Evolutionary conservation across 1,139 yeast species (phyloP).

Genomic region (Zygosaccharomyces pseudobailii): DNA sequence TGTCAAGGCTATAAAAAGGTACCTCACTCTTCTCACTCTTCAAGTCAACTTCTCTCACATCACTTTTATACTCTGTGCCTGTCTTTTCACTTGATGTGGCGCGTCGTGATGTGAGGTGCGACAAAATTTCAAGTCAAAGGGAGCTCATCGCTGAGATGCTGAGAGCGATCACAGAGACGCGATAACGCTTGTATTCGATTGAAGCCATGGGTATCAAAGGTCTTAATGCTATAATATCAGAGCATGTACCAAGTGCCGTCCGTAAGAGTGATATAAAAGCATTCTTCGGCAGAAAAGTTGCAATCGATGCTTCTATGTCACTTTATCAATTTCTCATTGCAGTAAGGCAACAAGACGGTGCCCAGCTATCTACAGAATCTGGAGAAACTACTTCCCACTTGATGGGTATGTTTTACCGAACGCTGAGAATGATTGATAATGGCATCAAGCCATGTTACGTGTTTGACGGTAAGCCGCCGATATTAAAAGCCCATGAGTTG

Average conservation of each 20-base stretch:
- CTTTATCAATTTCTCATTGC: conserved; percentile 92
- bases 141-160: neutral
- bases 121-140: neutral
- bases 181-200: too few relatives aligned
- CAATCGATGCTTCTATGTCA: conserved; percentile 84
- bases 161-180: neutral
- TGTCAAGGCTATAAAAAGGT: too few relatives aligned
- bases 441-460: conserved; percentile 96
- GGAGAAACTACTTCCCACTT: conserved; percentile 96
- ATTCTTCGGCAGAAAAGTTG: conserved; percentile 89
- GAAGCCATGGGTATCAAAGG: conserved; percentile 72
- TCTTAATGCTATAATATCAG: conserved; percentile 57
- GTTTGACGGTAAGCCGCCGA: conserved; percentile 89
- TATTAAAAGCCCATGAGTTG: conserved; percentile 86
- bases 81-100: neutral
- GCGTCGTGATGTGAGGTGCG: neutral
- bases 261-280: conserved; percentile 76
- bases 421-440: conserved; percentile 79
- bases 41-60: too few relatives aligned
- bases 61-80: too few relatives aligned
- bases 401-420: conserved; percentile 93
- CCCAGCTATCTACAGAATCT: conserved; percentile 75
- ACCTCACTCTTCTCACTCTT: too few relatives aligned
- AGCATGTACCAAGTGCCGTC: conserved; percentile 82
- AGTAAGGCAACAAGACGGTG: conserved; percentile 96